Evolutionary conservation across 768 basidiomycete genomes (phyloP).

Genomic region (Sarcodon sp.): DNA sequence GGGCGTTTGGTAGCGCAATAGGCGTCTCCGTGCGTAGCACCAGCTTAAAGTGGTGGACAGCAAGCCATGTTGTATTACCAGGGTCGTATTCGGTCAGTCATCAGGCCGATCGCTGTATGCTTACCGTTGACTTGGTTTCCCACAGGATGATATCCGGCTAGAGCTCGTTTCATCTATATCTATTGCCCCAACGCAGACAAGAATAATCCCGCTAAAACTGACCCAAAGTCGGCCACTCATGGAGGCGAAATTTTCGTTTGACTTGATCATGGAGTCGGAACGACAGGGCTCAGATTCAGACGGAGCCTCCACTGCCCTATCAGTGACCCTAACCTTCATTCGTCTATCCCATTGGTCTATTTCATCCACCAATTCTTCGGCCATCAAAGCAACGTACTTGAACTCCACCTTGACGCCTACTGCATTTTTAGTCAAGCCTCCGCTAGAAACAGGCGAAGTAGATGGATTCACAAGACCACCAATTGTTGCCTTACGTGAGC

Average conservation of each 20-base stretch:
- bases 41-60: slow-evolving; percentile 39
- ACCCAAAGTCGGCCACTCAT: slow-evolving; percentile 25
- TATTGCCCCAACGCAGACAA: slow-evolving; percentile 51
- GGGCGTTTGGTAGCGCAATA: slow-evolving; percentile 57
- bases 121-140: not conserved
- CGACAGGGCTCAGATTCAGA: not conserved
- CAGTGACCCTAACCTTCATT: slow-evolving; percentile 26
- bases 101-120: slow-evolving; percentile 1
- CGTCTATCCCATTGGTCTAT: slow-evolving; percentile 30
- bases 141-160: slow-evolving; percentile 5
- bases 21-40: slow-evolving; percentile 50
- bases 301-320: slow-evolving; percentile 9
- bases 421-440: slow-evolving; percentile 45
- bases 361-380: slow-evolving; percentile 13
- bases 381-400: slow-evolving; percentile 48
- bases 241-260: slow-evolving; percentile 24
- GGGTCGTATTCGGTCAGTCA: not conserved
- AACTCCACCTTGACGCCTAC: slow-evolving; percentile 41
- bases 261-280: slow-evolving; percentile 17
- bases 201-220: slow-evolving; percentile 41
- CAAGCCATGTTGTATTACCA: slow-evolving; percentile 16
- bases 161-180: slow-evolving; percentile 14
- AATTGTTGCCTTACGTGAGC: slow-evolving; percentile 54
- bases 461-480: slow-evolving; percentile 28
- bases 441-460: slow-evolving; percentile 15